A percentile compares a stretch with the other conserved stretches of the same genome.
Evolutionary conservation across 1,284 basidiomycete genomes (phyloP).

Genomic region (Porogramme epimiltina): DNA sequence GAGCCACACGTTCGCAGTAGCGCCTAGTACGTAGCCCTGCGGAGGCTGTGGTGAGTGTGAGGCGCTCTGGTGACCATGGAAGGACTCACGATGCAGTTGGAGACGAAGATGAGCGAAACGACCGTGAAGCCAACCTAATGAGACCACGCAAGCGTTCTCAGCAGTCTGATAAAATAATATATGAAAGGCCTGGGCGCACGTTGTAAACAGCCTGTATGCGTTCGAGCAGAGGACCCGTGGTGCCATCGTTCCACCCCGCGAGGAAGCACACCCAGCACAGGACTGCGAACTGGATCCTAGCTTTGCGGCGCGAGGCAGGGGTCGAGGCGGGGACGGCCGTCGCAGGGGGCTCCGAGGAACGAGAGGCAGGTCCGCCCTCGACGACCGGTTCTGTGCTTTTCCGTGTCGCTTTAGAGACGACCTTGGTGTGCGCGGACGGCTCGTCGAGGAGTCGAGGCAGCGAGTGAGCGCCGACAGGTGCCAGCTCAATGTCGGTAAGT

Average conservation of each 20-base stretch:
- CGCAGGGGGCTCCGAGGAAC: conserved; percentile 3
- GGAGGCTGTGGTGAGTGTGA: neutral
- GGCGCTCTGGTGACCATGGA: no score
- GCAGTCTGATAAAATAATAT: no score
- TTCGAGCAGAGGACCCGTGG: conserved; percentile 59
- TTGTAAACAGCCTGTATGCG: conserved; percentile 55
- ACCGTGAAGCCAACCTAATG: conserved; percentile 41
- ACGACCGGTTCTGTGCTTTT: conserved; percentile 2
- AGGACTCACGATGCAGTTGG: conserved; percentile 40
- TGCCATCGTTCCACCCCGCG: conserved; percentile 65
- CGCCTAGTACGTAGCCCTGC: conserved; percentile 51
- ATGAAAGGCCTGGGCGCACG: no score
- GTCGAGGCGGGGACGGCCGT: conserved; percentile 9
- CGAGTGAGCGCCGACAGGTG: no score
- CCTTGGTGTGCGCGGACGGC: no score
- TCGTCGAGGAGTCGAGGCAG: no score
- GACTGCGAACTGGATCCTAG: conserved; percentile 39
- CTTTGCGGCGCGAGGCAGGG: conserved; percentile 17
- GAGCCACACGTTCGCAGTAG: conserved; percentile 50
- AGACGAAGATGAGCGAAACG: conserved; percentile 61
- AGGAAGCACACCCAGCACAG: conserved; percentile 46
- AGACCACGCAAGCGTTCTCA: no score
- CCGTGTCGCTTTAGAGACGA: no score
- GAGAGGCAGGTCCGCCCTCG: neutral
- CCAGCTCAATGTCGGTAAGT: no score